phyloP scores from a whole-genome alignment of 2,329 filamentous ascomycete genomes.

The Calonectria montana region DNA sequence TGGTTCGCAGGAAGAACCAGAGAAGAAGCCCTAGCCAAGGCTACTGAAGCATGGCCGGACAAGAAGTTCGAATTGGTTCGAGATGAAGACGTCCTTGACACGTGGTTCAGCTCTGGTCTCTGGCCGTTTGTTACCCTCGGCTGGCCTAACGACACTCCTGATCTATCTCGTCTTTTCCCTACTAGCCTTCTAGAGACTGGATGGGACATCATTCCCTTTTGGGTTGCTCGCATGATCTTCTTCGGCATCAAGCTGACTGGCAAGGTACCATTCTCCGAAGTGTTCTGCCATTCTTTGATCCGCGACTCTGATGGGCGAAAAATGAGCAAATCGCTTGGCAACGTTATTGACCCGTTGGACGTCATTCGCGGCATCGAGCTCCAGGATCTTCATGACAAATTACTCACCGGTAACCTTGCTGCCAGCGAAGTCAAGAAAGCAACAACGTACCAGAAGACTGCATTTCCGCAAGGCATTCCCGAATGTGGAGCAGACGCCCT shows the following conservation, averaged over 20 bases:
- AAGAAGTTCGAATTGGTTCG: conserved; percentile 76
- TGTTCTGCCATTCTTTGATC: conserved; percentile 83
- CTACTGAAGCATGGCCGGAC: conserved; percentile 80
- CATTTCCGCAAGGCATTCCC: conserved; percentile 93
- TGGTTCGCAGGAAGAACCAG: conserved; percentile 88
- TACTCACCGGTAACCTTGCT: conserved; percentile 83
- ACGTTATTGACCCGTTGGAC: conserved; percentile 94
- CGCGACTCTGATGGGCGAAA: conserved; percentile 94
- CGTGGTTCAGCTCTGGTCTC: conserved; percentile 92
- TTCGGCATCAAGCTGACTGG: conserved; percentile 88
- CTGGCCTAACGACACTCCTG: conserved; percentile 85
- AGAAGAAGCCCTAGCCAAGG: conserved; percentile 81
- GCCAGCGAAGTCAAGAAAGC: conserved; percentile 86
- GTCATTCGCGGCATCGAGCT: conserved; percentile 90
- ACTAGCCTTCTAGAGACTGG: conserved; percentile 94
- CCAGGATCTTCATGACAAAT: conserved; percentile 82
- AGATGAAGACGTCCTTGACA: conserved; percentile 93
- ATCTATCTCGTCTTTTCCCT: conserved; percentile 86
- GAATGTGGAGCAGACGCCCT: conserved; percentile 94
- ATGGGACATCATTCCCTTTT: conserved; percentile 93
- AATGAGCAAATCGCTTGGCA: conserved; percentile 97
- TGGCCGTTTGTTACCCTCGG: conserved; percentile 96
- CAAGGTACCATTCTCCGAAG: conserved; percentile 90
- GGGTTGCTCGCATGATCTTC: conserved; percentile 96
- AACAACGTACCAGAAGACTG: conserved; percentile 91